Conservation (phyloP, 768 basidiomycete genomes). For the Ramaria sp. region DNA sequence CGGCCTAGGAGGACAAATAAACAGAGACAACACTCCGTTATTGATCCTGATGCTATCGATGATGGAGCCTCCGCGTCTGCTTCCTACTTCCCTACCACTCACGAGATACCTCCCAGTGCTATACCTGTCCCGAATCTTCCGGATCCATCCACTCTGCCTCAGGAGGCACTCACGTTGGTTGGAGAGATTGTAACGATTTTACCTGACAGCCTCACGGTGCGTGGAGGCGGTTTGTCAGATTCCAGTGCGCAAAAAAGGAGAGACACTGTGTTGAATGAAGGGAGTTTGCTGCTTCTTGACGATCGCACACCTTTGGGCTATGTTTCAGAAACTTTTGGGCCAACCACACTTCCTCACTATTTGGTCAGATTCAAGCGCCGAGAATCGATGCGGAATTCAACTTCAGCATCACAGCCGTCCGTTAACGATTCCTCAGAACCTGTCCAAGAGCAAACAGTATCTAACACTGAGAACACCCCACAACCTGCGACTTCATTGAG, state of each 20-base stretch:
- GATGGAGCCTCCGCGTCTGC: slow-evolving; percentile 35
- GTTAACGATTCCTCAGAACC: neutral
- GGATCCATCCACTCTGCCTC: slow-evolving; percentile 36
- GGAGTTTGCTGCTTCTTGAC: slow-evolving; percentile 82
- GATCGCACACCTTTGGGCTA: slow-evolving; percentile 86
- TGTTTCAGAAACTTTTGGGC: slow-evolving; percentile 95
- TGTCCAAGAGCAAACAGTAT: neutral
- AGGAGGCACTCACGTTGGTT: slow-evolving; percentile 62
- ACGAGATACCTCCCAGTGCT: slow-evolving; percentile 45
- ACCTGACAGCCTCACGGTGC: slow-evolving; percentile 62
- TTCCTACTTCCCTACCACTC: slow-evolving; percentile 35
- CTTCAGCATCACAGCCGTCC: neutral
- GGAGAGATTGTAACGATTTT: slow-evolving; percentile 73
- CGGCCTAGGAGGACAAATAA: neutral
- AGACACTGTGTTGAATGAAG: slow-evolving; percentile 59
- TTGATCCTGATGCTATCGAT: slow-evolving; percentile 32
- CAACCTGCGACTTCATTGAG: neutral
- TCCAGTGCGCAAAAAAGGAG: slow-evolving; percentile 34
- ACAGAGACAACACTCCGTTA: slow-evolving; percentile 18
- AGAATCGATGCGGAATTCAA: neutral
- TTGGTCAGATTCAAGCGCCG: slow-evolving; percentile 24
- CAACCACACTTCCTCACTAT: slow-evolving; percentile 82
- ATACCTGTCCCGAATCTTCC: slow-evolving; percentile 53
- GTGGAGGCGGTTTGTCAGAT: slow-evolving; percentile 37
- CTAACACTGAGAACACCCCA: neutral